Evolutionary conservation across 306 rosid genomes (phyloP).

Genomic region (Ziziphus jujuba): DNA sequence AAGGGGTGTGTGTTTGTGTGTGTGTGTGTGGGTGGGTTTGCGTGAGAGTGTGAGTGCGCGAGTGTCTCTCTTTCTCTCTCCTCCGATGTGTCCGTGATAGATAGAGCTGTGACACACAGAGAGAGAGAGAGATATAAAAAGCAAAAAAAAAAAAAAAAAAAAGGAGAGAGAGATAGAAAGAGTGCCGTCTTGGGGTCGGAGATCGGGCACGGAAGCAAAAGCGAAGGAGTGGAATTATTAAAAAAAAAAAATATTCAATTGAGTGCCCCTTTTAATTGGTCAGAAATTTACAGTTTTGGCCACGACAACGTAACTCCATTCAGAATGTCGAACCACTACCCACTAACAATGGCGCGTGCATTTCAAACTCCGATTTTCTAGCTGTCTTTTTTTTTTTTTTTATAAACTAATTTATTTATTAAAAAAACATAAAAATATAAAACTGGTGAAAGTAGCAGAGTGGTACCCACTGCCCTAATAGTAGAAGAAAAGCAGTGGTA

Average conservation of each 20-base stretch:
- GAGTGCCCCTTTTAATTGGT: not conserved
- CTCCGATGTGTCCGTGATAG: constrained; percentile 25
- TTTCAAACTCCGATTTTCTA: no score
- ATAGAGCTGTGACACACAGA: constrained; percentile 5
- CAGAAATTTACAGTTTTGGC: constrained; percentile 22
- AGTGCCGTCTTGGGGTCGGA: constrained; percentile 41
- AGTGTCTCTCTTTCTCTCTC: not conserved
- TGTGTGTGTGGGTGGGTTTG: not conserved
- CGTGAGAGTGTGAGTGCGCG: constrained; percentile 10
- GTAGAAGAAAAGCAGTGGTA: no score
- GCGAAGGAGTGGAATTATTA: not conserved
- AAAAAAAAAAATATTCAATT: not conserved
- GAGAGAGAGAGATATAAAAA: constrained; percentile 19
- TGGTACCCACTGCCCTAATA: no score
- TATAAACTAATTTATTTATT: no score
- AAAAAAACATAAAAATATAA: no score
- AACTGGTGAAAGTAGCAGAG: no score
- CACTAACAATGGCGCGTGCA: no score
- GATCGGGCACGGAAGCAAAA: constrained; percentile 28
- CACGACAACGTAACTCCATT: constrained; percentile 31
- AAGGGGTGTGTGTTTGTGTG: not conserved
- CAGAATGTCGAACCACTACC: not conserved
- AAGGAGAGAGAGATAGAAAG: constrained; percentile 21
- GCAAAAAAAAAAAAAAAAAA: no score
- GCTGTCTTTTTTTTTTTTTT: no score